A percentile compares a stretch with the other conserved stretches of the same genome.
Conservation (phyloP, 169 alveolate genomes). For the Plasmodium ovale region DNA sequence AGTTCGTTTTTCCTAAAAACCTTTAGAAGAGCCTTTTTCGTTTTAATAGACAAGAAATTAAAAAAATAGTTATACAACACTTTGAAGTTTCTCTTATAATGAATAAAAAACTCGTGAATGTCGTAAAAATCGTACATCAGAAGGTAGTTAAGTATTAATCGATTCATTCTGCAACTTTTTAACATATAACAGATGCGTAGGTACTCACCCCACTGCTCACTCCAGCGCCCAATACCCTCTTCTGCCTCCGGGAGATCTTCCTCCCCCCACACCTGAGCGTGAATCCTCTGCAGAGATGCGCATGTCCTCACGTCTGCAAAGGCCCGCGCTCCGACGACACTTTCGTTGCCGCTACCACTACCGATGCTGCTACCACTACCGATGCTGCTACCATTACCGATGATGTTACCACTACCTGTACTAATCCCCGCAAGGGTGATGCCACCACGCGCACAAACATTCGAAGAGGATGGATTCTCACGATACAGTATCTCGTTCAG, state of each 20-base stretch:
- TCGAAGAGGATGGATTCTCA: not conserved
- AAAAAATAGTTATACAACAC: constrained; percentile 31
- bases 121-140: constrained; percentile 29
- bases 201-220: not conserved
- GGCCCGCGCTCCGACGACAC: not conserved
- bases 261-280: not conserved
- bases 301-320: not conserved
- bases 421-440: too few species aligned
- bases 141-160: constrained; percentile 23
- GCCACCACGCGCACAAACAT: not conserved
- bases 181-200: constrained; percentile 8
- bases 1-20: constrained; percentile 16
- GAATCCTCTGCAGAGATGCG: not conserved
- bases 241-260: not conserved
- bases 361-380: not conserved
- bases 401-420: not conserved
- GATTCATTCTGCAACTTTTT: constrained; percentile 12
- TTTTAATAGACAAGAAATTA: constrained; percentile 44
- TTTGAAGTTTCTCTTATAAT: constrained; percentile 34
- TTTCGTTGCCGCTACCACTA: too few species aligned
- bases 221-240: not conserved
- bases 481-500: not conserved
- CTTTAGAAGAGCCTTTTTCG: constrained; percentile 34
- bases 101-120: constrained; percentile 9
- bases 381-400: not conserved